Evolutionary conservation across 2,329 filamentous ascomycete genomes (phyloP).

Genomic region (Dactylonectria macrodidyma): DNA sequence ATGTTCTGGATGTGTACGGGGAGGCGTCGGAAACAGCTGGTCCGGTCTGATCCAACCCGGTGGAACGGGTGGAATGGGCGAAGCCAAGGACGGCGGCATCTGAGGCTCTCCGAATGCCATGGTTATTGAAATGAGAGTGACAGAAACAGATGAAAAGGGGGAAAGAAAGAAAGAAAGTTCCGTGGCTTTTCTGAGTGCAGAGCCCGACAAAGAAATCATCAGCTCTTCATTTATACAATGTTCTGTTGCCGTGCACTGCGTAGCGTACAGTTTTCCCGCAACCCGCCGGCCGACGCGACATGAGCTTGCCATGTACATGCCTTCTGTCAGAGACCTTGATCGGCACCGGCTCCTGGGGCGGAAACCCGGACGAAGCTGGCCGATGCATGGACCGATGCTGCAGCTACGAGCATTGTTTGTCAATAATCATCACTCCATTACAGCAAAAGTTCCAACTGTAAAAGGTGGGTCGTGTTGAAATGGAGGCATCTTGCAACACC

Average conservation of each 20-base stretch:
- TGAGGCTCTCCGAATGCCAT: neutral
- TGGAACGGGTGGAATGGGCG: neutral
- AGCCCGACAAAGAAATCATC: neutral
- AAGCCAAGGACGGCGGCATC: neutral
- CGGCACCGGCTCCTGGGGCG: neutral
- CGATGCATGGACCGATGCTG: no score
- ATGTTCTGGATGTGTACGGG: no score
- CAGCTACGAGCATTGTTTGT: no score
- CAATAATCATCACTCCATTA: no score
- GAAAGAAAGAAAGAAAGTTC: no score
- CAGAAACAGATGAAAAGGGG: no score
- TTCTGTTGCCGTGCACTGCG: neutral
- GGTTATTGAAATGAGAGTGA: no score
- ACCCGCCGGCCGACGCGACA: neutral
- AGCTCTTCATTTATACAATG: neutral
- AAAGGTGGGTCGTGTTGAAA: neutral
- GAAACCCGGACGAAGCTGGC: neutral
- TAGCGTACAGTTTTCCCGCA: neutral
- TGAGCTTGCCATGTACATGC: conserved; percentile 1
- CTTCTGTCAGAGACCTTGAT: neutral
- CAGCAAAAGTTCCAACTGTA: neutral
- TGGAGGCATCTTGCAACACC: no score
- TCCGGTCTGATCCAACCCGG: no score
- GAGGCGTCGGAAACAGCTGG: no score
- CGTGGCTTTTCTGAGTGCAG: conserved; percentile 1